Conservation (phyloP, 73 alveolate species). For the Diophrys sp. region DNA sequence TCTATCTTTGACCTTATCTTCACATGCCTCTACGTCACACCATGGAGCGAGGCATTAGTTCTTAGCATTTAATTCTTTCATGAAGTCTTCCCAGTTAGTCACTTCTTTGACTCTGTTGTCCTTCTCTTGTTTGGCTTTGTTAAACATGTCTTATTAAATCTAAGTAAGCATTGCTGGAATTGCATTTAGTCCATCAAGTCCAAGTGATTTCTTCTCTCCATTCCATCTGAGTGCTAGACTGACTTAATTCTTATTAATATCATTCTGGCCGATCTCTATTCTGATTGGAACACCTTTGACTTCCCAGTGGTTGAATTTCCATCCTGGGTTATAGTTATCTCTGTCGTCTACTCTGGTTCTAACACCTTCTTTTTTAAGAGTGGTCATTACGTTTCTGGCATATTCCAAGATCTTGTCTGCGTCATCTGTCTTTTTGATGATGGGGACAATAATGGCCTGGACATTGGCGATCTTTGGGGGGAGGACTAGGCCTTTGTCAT, state of each 20-base stretch:
- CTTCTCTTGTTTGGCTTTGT: slow-evolving; percentile 73
- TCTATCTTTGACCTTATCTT: slow-evolving; percentile 87
- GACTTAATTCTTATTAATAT: slow-evolving; percentile 69
- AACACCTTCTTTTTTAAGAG: slow-evolving; percentile 64
- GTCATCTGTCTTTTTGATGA: slow-evolving; percentile 81
- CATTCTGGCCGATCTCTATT: slow-evolving; percentile 95
- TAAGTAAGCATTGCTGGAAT: slow-evolving; percentile 75
- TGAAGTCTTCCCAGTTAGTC: slow-evolving; percentile 87
- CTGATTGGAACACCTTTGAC: slow-evolving; percentile 99
- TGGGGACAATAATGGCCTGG: slow-evolving; percentile 96
- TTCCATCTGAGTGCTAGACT: slow-evolving; percentile 61
- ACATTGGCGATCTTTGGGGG: slow-evolving; percentile 99
- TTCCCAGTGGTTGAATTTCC: slow-evolving; percentile 99
- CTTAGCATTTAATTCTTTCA: slow-evolving; percentile 83
- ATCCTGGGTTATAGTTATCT: slow-evolving; percentile 97
- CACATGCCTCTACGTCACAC: slow-evolving; percentile 94
- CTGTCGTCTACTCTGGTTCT: slow-evolving; percentile 95
- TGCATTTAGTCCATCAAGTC: slow-evolving; percentile 63
- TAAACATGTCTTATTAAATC: slow-evolving; percentile 89
- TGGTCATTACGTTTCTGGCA: slow-evolving; percentile 68
- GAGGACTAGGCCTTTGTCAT: slow-evolving; percentile 98
- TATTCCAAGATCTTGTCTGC: slow-evolving; percentile 63
- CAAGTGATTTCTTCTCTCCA: slow-evolving; percentile 50
- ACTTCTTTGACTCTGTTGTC: slow-evolving; percentile 82
- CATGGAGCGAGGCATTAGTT: slow-evolving; percentile 90